Conservation (phyloP, 495 filamentous ascomycete species). For the Diplogelasinospora grovesii region DNA sequence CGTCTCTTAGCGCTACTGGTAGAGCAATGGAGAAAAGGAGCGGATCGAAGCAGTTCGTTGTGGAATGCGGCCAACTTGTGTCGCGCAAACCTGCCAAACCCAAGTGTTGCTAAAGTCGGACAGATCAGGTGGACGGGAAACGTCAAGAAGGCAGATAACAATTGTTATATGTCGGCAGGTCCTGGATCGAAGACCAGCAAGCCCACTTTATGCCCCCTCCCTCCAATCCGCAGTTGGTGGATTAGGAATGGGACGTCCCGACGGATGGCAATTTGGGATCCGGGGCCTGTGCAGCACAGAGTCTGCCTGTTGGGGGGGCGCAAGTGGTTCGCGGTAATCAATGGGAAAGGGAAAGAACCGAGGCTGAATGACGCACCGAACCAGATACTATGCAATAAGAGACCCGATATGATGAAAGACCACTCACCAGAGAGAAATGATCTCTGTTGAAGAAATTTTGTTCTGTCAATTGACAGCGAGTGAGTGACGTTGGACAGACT, state of each 20-base stretch:
- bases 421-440: neutral
- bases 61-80: neutral
- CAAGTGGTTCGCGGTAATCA: slow-evolving; percentile 8
- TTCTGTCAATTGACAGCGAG: neutral
- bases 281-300: slow-evolving; percentile 2
- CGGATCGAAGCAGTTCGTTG: neutral
- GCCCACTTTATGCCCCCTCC: neutral
- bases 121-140: neutral
- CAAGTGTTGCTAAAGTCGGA: neutral
- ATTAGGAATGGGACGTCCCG: slow-evolving; percentile 9
- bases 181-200: slow-evolving; percentile 8
- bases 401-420: too few relatives aligned
- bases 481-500: neutral
- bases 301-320: slow-evolving; percentile 2
- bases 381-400: too few relatives aligned
- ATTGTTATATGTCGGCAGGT: neutral
- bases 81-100: neutral
- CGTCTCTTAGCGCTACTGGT: neutral
- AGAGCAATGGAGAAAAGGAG: neutral
- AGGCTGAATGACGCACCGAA: neutral
- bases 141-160: neutral
- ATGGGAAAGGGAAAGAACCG: neutral
- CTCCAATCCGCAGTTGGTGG: slow-evolving; percentile 4
- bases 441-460: neutral
- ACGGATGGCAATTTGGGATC: slow-evolving; percentile 2